phyloP scores from a whole-genome alignment of 1,139 yeast genomes.

The Blastobotrys proliferans region DNA sequence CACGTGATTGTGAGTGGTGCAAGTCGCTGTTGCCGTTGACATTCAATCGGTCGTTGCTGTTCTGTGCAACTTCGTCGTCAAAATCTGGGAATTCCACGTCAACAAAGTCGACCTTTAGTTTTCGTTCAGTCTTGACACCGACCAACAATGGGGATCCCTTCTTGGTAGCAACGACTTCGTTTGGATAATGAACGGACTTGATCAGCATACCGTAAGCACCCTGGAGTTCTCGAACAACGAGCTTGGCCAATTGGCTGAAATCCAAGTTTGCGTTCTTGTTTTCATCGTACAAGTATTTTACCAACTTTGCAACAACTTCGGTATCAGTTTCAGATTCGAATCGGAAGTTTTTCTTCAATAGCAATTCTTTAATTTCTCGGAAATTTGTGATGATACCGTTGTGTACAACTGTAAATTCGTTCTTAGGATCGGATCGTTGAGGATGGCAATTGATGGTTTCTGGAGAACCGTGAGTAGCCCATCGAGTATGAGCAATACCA shows the following conservation, averaged over 20 bases:
- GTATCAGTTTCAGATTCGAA: slow-evolving; percentile 97
- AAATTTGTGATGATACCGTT: slow-evolving; percentile 98
- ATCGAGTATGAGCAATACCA: slow-evolving; percentile 98
- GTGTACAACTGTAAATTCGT: slow-evolving; percentile 90
- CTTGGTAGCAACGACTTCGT: slow-evolving; percentile 95
- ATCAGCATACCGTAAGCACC: slow-evolving; percentile 97
- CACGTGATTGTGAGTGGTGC: slow-evolving; percentile 90
- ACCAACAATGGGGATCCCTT: slow-evolving; percentile 96
- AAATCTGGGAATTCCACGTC: slow-evolving; percentile 93
- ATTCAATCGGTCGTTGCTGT: slow-evolving; percentile 16
- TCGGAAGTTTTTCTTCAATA: slow-evolving; percentile 69
- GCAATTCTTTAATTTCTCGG: slow-evolving; percentile 80
- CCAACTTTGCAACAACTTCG: slow-evolving; percentile 94
- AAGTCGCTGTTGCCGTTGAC: slow-evolving; percentile 41
- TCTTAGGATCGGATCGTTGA: slow-evolving; percentile 76
- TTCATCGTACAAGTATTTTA: slow-evolving; percentile 84
- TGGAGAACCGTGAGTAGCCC: slow-evolving; percentile 99
- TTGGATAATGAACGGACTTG: slow-evolving; percentile 87
- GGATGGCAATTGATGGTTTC: slow-evolving; percentile 88
- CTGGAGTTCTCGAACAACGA: slow-evolving; percentile 87
- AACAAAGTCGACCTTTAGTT: slow-evolving; percentile 94
- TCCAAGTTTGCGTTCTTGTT: slow-evolving; percentile 72
- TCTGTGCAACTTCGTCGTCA: slow-evolving; percentile 28
- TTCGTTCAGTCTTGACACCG: slow-evolving; percentile 94
- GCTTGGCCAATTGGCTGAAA: slow-evolving; percentile 88